These are phyloP conservation scores for Ophiostoma australiae DNA, from an alignment of 2,329 filamentous ascomycete genomes.

Conservation along the genomic window DNA sequence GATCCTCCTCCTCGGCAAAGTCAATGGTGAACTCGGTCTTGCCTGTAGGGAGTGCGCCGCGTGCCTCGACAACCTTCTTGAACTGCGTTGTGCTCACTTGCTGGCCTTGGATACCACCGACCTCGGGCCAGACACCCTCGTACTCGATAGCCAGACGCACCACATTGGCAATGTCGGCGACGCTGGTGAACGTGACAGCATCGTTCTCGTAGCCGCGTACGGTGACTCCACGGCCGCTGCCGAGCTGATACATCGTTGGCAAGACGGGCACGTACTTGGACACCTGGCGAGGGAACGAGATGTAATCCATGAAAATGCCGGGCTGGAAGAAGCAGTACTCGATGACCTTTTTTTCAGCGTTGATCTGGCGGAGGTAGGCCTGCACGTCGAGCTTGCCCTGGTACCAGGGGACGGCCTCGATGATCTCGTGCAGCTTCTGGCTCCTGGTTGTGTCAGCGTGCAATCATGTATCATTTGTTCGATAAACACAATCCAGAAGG, in stretches of 20 bases:
- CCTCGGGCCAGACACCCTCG: slow-evolving; percentile 40
- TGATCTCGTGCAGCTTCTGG: slow-evolving; percentile 17
- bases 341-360: slow-evolving; percentile 47
- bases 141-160: slow-evolving; percentile 40
- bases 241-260: not conserved
- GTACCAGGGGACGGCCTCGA: slow-evolving; percentile 45
- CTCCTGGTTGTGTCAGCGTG: not conserved
- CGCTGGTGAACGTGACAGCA: not conserved
- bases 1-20: slow-evolving; percentile 43
- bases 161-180: not conserved
- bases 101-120: slow-evolving; percentile 40
- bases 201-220: not conserved
- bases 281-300: not conserved
- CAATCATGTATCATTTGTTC: not conserved
- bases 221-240: not conserved
- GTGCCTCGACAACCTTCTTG: slow-evolving; percentile 32
- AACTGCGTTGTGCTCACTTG: slow-evolving; percentile 30
- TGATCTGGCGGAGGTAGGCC: slow-evolving; percentile 48
- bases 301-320: not conserved
- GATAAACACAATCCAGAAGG: not conserved
- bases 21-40: slow-evolving; percentile 34
- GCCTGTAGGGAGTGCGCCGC: slow-evolving; percentile 35
- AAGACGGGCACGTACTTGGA: not conserved
- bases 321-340: slow-evolving; percentile 37
- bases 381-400: slow-evolving; percentile 46